Evolutionary conservation across 1,284 basidiomycete genomes (phyloP), one percentile per base, ranked within the genome.

Genomic region (Dichomitus squalens): DNA sequence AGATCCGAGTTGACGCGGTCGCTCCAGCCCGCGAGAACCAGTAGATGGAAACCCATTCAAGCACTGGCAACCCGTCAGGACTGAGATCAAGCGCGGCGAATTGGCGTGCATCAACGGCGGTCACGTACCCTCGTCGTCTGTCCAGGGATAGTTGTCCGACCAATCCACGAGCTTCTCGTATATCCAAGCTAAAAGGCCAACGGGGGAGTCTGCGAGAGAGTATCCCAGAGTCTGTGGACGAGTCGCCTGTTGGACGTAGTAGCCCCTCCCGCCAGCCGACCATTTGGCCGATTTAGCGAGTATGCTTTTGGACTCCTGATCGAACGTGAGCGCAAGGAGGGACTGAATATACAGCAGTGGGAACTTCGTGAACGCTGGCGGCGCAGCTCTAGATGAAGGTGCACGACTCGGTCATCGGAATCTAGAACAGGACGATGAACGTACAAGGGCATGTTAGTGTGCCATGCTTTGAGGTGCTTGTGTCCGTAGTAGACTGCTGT

Each of bases 181-280:
- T 34, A 86, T 82, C 81, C 84, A 86, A 1, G 78, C 80, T 2
- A 86, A 73, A 14, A 87, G 64, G 0, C 81, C 84, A 3, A 76
- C 72, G 12, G 85, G 85, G 14, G 82, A 85, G 62, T 86, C 85
- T 0, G 76, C 67, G 0, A 87, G 70, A 7, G 72, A 66, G 59
- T 86, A 86, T 0, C 82, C 84, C 3, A 86, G 64, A 0, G 84
- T 86, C 64, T 85, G 83, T 0, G 85, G 84, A 50, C 77, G 75
- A 0, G 81, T 83, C 1, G 70, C 52, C 39, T 86, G 85, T 48
- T 75, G 58, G 1, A 25, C 29, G 7, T 60, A 53, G 60, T 85
- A 85, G 0, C 46, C 31, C 4, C 20, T 8, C 31, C 21, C 46
- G 9, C 18, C 18, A 18, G 9, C 21, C 18, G 18, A 9, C 18